Conservation (phyloP, 306 rosid genomes). For the Crotalaria pallida region DNA sequence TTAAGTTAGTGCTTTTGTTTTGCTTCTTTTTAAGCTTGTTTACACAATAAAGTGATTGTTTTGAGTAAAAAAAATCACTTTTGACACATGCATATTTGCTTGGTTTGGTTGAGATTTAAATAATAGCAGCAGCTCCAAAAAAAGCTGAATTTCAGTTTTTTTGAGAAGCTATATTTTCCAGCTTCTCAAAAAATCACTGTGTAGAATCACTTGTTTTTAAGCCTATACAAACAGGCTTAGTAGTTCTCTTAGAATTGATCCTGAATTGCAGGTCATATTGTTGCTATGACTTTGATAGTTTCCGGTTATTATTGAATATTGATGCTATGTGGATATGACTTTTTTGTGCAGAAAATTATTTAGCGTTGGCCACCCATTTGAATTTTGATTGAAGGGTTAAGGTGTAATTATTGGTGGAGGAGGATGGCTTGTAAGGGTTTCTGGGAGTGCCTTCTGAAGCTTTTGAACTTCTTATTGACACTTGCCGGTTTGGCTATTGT, state of each 20-base stretch:
- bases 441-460: conserved; percentile 85
- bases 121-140: no score
- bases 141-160: no score
- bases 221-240: background rate
- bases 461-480: conserved; percentile 76
- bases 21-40: background rate
- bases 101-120: no score
- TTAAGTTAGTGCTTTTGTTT: background rate
- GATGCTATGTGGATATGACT: conserved; percentile 19
- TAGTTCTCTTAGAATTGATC: background rate
- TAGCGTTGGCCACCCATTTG: conserved; percentile 22
- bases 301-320: background rate
- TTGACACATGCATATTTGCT: no score
- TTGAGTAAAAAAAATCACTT: no score
- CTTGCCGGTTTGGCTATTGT: conserved; percentile 86
- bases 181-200: no score
- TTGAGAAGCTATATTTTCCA: no score
- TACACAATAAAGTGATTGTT: no score
- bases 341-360: conserved; percentile 26
- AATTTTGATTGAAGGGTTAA: conserved; percentile 34
- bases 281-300: conserved; percentile 6
- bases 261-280: background rate
- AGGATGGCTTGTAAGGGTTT: conserved; percentile 93
- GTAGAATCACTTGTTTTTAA: no score
- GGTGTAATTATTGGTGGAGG: conserved; percentile 25